phyloP scores from a whole-genome alignment of 345 rosid species.

The Eucalyptus curtisii region DNA sequence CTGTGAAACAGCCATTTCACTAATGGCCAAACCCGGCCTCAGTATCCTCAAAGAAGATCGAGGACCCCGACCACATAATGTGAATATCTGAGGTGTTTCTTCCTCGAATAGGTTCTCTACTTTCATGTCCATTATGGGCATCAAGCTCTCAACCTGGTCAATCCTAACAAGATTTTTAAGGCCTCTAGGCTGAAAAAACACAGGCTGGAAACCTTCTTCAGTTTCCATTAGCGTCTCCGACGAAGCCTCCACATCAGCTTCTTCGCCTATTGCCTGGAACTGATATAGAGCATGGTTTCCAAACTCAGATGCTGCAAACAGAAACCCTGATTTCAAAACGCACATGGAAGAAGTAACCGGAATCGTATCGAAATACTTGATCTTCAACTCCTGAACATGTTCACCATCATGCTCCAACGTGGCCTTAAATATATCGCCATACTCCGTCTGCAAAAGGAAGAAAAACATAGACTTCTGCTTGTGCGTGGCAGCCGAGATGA shows the following conservation, averaged over 20 bases:
- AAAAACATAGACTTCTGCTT: conserved; percentile 86
- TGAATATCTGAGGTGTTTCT: conserved; percentile 89
- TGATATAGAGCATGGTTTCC: conserved; percentile 95
- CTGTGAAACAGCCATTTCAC: conserved; percentile 98
- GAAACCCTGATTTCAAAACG: conserved; percentile 80
- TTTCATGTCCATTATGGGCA: conserved; percentile 99
- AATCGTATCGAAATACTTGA: conserved; percentile 90
- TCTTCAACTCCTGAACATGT: conserved; percentile 69
- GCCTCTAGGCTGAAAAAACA: conserved; percentile 86
- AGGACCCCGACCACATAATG: conserved; percentile 94
- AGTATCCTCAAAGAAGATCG: conserved; percentile 88
- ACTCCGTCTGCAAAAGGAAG: conserved; percentile 93
- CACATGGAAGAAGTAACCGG: conserved; percentile 84
- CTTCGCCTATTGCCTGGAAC: conserved; percentile 89
- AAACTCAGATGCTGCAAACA: conserved; percentile 92
- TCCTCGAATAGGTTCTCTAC: conserved; percentile 87
- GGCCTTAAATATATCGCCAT: conserved; percentile 88
- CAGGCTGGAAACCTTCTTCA: conserved; percentile 94
- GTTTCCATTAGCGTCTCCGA: conserved; percentile 90
- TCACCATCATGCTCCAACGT: conserved; percentile 71
- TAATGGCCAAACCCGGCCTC: conserved; percentile 90
- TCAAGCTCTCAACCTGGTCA: conserved; percentile 93
- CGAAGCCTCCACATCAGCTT: conserved; percentile 86
- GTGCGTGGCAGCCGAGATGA: conserved; percentile 88
- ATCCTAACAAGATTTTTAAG: conserved; percentile 90